Evolutionary conservation across 805 yeast genomes (phyloP), one percentile per base, ranked within the genome.

Genomic region (Pichia scutulata): DNA sequence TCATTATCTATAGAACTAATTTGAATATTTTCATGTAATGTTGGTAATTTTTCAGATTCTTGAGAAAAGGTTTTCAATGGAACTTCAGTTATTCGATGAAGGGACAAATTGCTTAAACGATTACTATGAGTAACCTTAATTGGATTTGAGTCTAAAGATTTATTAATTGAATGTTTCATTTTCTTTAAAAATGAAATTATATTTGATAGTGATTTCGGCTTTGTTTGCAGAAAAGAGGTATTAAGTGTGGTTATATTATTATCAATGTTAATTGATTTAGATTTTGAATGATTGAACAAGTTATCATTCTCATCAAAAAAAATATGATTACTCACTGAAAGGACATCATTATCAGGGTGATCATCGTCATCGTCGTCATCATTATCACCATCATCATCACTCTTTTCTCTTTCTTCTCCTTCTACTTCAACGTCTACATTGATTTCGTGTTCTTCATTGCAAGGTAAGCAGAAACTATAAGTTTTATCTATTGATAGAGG

Each of bases 61-160:
- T 50, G 53, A 12, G 53, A 43, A 24, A 50, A 53, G 0, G 56
- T 53, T 39, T 53, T 51, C 30, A 53, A 23, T 2, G 53, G 53
- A 4, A 48, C 50, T 24, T 50, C 51, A 25, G 9, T 25, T 18
- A 18, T 12, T 19, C 14, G 16, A n/a, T 23, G 24, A 2, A 13
- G 8, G 6, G 10, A 37, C 14, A 33, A 12, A 16, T 49, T 33
- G 16, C 14, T 24, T 25, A 30, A 48, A 28, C n/a, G 16, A 18
- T 10, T 24, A 5, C n/a, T n/a, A n/a, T n/a, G n/a, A n/a, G n/a
- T 33, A n/a, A 14, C 8, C 2, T n/a, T 33, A n/a, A 33, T 5
- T 7, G 37, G 37, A 7, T 33, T 33, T n/a, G n/a, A 5, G n/a
- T 39, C 23, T 19, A 19, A 9, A 10, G 40, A 21, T 19, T 19